Evolutionary conservation across 768 basidiomycete genomes (phyloP).

Genomic region (Lyophyllum decastes): DNA sequence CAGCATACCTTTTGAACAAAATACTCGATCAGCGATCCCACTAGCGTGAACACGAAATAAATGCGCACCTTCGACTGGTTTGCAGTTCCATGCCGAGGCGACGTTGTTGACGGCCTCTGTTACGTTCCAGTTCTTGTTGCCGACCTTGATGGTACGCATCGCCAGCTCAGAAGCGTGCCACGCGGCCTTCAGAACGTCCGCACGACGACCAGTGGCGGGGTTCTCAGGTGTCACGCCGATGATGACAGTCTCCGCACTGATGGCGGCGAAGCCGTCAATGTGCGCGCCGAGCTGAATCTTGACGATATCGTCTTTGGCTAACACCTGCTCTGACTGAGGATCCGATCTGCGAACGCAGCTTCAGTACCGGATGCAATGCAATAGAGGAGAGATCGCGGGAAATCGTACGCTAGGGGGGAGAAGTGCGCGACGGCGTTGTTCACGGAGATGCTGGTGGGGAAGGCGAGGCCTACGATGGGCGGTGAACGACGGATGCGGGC

Average conservation of each 20-base stretch:
- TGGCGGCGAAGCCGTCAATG: constrained; percentile 94
- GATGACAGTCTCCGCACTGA: constrained; percentile 91
- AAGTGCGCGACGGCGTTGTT: constrained; percentile 97
- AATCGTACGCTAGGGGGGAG: constrained; percentile 86
- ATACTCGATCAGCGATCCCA: neutral
- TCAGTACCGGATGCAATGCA: constrained; percentile 13
- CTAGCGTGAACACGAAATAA: neutral
- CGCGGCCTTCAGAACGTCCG: constrained; percentile 93
- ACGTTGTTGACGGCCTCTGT: constrained; percentile 83
- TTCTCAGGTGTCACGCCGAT: constrained; percentile 73
- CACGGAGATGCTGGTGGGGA: constrained; percentile 92
- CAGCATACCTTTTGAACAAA: constrained; percentile 69
- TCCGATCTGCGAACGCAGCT: constrained; percentile 60
- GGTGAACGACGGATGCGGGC: neutral
- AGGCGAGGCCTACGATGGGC: constrained; percentile 70
- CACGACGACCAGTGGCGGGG: constrained; percentile 83
- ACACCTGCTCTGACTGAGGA: constrained; percentile 61
- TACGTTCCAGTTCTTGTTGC: constrained; percentile 93
- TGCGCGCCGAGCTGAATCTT: constrained; percentile 97
- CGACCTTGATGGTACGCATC: constrained; percentile 87
- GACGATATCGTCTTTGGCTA: constrained; percentile 89
- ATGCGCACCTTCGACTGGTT: constrained; percentile 86
- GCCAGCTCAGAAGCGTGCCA: constrained; percentile 92
- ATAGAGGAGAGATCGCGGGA: constrained; percentile 27
- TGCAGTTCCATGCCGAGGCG: constrained; percentile 76